These are phyloP conservation scores for Letharia lupina DNA, from an alignment of 495 filamentous ascomycete species.

Conservation along the genomic window DNA sequence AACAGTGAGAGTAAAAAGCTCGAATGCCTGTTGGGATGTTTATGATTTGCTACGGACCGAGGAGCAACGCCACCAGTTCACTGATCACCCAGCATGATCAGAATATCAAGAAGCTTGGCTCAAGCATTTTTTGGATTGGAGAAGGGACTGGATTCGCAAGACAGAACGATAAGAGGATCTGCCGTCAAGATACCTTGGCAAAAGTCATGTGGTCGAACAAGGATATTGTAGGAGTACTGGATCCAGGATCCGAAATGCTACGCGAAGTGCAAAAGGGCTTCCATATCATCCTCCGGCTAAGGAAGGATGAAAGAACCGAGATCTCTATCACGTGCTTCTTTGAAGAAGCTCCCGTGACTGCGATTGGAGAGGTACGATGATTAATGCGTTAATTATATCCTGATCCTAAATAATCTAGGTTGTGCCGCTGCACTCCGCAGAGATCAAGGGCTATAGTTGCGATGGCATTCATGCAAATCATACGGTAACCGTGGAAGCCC, in stretches of 20 bases:
- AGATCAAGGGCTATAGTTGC: conserved; percentile 5
- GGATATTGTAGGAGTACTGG: conserved; percentile 1
- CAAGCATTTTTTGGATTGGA: too few species aligned
- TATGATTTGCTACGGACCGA: too few species aligned
- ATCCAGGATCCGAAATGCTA: conserved; percentile 17
- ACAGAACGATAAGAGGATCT: too few species aligned
- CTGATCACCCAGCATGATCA: too few species aligned
- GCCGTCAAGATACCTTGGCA: too few species aligned
- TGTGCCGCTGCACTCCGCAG: conserved; percentile 10
- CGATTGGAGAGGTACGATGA: neutral
- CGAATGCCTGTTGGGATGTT: too few species aligned
- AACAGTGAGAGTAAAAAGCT: too few species aligned
- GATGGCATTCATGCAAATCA: conserved; percentile 15
- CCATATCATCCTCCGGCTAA: conserved; percentile 1
- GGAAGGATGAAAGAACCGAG: conserved; percentile 8
- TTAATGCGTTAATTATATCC: neutral
- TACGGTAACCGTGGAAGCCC: conserved; percentile 4
- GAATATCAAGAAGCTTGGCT: too few species aligned
- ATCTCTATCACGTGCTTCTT: conserved; percentile 10
- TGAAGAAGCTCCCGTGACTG: conserved; percentile 2
- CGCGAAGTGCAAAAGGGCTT: conserved; percentile 2
- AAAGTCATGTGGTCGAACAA: neutral
- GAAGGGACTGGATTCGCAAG: too few species aligned
- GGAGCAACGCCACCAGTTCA: too few species aligned
- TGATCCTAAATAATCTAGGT: conserved; percentile 7